Percentiles rank a stretch among this genome's conserved stretches.
Conservation (phyloP, 1,284 basidiomycete genomes). For the Puccinia coronata region DNA sequence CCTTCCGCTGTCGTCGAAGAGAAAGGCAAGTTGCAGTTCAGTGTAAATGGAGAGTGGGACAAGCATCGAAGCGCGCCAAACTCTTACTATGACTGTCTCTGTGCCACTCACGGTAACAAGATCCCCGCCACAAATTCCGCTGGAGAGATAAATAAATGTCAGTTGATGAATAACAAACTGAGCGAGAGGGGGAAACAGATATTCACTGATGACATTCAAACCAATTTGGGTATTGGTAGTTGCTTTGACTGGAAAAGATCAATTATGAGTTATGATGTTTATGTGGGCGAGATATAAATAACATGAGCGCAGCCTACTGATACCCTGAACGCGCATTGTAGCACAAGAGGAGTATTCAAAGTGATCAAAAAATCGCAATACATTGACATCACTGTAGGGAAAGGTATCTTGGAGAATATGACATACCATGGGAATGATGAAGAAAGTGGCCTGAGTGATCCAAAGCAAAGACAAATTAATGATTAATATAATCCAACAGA, state of each 20-base stretch:
- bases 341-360: not conserved
- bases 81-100: not conserved
- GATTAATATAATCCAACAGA: not conserved
- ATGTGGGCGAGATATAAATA: not conserved
- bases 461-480: not conserved
- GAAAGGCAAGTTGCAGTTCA: not conserved
- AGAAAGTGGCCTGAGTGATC: conserved; percentile 31
- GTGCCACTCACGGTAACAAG: conserved; percentile 39
- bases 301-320: conserved; percentile 29
- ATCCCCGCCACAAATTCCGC: conserved; percentile 48
- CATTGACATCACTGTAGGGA: not conserved
- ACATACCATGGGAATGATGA: conserved; percentile 45
- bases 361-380: not conserved
- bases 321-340: conserved; percentile 7
- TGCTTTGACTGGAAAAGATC: conserved; percentile 36
- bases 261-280: not conserved
- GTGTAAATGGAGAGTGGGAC: not conserved
- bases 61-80: not conserved
- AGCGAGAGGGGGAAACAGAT: not conserved
- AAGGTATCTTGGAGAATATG: not conserved
- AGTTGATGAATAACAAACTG: not conserved
- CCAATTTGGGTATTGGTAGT: conserved; percentile 49
- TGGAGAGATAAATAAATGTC: not conserved
- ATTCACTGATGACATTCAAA: conserved; percentile 44
- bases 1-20: conserved; percentile 20